Evolutionary conservation across 2,329 filamentous ascomycete genomes (phyloP).

Genomic region (Xylaria polymorpha): DNA sequence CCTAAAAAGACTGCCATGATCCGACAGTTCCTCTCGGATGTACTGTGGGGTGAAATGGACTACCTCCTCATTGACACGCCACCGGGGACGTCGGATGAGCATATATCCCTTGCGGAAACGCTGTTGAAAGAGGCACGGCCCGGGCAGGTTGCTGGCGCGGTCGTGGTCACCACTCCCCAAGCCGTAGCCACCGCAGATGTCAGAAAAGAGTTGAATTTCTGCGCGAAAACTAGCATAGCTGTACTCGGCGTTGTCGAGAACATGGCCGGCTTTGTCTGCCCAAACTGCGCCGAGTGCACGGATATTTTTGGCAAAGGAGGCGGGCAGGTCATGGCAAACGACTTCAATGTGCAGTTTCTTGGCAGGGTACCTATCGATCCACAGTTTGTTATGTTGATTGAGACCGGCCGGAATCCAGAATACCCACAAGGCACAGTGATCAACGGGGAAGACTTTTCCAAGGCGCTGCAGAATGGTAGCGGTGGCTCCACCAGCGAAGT

Average conservation of each 20-base stretch:
- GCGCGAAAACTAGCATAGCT: conserved; percentile 80
- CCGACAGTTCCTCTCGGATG: conserved; percentile 91
- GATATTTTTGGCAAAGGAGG: conserved; percentile 94
- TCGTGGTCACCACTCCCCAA: conserved; percentile 96
- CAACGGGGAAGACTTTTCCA: conserved; percentile 66
- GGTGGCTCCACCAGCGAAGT: conserved; percentile 43
- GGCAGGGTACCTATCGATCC: conserved; percentile 93
- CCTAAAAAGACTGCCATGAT: conserved; percentile 99
- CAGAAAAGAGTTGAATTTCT: conserved; percentile 94
- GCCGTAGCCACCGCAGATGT: conserved; percentile 94
- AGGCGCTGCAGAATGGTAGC: conserved; percentile 47
- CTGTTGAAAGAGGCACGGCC: conserved; percentile 72
- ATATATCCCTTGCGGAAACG: conserved; percentile 93
- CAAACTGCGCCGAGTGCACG: conserved; percentile 83
- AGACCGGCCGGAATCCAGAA: conserved; percentile 73
- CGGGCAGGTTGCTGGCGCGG: conserved; percentile 83
- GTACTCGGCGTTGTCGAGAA: conserved; percentile 95
- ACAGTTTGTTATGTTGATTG: conserved; percentile 87
- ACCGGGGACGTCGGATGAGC: conserved; percentile 95
- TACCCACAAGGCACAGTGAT: conserved; percentile 77
- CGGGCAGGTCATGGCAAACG: conserved; percentile 86
- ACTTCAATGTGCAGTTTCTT: conserved; percentile 85
- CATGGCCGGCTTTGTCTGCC: conserved; percentile 93
- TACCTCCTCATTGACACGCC: conserved; percentile 96
- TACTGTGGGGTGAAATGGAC: conserved; percentile 88